These are phyloP conservation scores for Phytophthora pistaciae DNA, from an alignment of 352 stramenopile species.

Conservation along the genomic window DNA sequence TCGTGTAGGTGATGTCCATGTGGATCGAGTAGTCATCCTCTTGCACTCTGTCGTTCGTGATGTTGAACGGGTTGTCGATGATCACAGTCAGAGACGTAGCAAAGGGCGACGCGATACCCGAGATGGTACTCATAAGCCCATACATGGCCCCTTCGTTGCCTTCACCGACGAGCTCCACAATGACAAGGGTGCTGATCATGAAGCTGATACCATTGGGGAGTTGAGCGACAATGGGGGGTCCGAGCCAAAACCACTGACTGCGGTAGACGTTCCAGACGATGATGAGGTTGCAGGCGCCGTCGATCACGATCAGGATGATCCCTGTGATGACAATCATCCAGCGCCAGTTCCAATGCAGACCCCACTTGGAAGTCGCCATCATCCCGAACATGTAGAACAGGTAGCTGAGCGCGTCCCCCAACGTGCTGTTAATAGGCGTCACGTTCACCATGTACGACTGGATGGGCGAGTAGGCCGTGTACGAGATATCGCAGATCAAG, in stretches of 20 bases:
- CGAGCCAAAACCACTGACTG: constrained; percentile 60
- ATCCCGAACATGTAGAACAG: constrained; percentile 43
- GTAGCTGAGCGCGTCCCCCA: constrained; percentile 38
- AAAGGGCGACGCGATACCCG: constrained; percentile 46
- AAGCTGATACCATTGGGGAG: constrained; percentile 49
- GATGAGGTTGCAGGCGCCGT: constrained; percentile 40
- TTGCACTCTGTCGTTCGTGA: constrained; percentile 40
- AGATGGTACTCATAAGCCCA: constrained; percentile 52
- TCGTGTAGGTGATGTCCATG: constrained; percentile 55
- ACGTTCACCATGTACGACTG: constrained; percentile 42
- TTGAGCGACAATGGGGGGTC: constrained; percentile 41
- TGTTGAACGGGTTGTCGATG: constrained; percentile 46
- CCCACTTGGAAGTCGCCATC: constrained; percentile 48
- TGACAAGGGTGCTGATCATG: constrained; percentile 49
- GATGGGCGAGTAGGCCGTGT: constrained; percentile 36
- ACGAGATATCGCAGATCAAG: constrained; percentile 35
- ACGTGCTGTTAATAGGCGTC: constrained; percentile 38
- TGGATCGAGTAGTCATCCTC: constrained; percentile 45
- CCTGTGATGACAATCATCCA: constrained; percentile 41
- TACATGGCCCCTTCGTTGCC: constrained; percentile 65
- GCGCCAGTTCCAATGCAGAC: constrained; percentile 56
- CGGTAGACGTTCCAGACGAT: constrained; percentile 50
- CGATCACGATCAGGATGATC: constrained; percentile 35
- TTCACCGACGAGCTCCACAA: constrained; percentile 48
- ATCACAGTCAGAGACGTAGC: constrained; percentile 46